These are phyloP conservation scores for Anisogramma anomala DNA, from an alignment of 2,329 filamentous ascomycete genomes.

Conservation along the genomic window DNA sequence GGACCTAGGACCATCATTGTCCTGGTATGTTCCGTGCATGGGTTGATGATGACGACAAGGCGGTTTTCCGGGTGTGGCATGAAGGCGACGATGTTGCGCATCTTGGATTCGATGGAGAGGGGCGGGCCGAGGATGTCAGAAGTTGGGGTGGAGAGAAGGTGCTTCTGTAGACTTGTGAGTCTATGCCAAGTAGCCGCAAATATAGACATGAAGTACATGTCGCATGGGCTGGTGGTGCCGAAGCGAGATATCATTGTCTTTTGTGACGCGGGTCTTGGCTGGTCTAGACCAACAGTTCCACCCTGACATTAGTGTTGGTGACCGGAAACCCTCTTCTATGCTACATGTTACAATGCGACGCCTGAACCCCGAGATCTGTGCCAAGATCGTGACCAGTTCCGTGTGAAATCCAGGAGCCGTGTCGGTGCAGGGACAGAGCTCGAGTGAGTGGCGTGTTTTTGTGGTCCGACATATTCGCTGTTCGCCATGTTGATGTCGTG, in stretches of 20 bases:
- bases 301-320: not conserved
- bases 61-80: constrained; percentile 46
- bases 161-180: not conserved
- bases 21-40: constrained; percentile 81
- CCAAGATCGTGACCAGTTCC: constrained; percentile 9
- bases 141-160: not conserved
- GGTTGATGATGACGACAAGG: constrained; percentile 49
- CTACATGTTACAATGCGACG: constrained; percentile 12
- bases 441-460: constrained; percentile 11
- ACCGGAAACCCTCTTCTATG: constrained; percentile 10
- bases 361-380: constrained; percentile 10
- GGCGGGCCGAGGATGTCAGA: not conserved
- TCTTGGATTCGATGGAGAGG: constrained; percentile 3
- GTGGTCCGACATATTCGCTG: not conserved
- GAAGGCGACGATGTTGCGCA: constrained; percentile 11
- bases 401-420: constrained; percentile 9
- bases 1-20: constrained; percentile 62
- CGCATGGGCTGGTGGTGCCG: not conserved
- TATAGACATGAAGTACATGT: not conserved
- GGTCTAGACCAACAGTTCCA: not conserved
- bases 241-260: constrained; percentile 11
- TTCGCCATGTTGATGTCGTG: not conserved
- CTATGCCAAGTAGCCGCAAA: not conserved
- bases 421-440: not conserved
- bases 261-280: constrained; percentile 7